Base-by-base conservation (phyloP, 805 yeast genomes). In the Pichia membranifaciens region DNA sequence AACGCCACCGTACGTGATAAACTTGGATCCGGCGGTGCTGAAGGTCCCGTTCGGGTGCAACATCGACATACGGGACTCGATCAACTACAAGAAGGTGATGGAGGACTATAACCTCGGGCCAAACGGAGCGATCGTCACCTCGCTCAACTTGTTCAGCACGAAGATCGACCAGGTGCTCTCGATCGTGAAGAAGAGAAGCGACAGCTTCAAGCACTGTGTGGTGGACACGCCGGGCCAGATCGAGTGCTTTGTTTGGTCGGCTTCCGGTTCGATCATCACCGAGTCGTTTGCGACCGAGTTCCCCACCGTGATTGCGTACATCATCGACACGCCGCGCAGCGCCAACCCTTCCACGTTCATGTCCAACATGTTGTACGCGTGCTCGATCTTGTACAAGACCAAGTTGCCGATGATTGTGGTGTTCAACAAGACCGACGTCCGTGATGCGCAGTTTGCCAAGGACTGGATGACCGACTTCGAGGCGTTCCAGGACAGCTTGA, bases 401-500 rank as follows among this genome's bases (percentile, higher is more conserved):
- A 90, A 91, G 62, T 74, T 93, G 47, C 99, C 99, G 16, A 89
- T 93, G 96, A 84, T 93, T 58, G 76, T 93, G 23, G 99, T 93
- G 1, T 93, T 93, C 73, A 93, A 93, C 70, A 93, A 93, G 68
- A 86, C 93, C 2, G 99, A 93, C 68, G 90, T 85, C 4, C 72
- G 82, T 55, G 83, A 84, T 50, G 87, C 95, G 0, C 83, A 78
- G 43, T 89, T 90, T 68, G 97, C 96, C 20, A 82, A 80, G 60
- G 95, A 87, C 55, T 93, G 99, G 99, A 88, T 93, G 97, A 78
- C 83, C 2, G 99, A 93, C 67, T 93, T 93, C 65, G 97, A 91
- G 65, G 74, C 80, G 15, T 93, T 93, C 72, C 98, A 91, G 65
- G 69, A 67, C 20, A 95, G 95, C 1, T 69, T 91, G 47, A 73